Conservation (phyloP, 2,329 filamentous ascomycete species). For the Trichoderma simmonsii region DNA sequence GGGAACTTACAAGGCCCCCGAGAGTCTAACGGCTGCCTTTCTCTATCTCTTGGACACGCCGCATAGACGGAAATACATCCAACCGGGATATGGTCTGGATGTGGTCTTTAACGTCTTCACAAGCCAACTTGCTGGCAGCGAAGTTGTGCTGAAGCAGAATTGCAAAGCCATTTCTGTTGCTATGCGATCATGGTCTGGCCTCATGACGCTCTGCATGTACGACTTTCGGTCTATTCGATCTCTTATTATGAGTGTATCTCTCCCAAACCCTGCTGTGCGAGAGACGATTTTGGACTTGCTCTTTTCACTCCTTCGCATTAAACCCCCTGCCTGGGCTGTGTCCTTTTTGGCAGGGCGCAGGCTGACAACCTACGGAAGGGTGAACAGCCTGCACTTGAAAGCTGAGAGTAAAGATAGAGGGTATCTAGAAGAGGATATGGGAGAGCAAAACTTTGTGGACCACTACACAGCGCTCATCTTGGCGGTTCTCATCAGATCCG, state of each 20-base stretch:
- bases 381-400: slow-evolving; percentile 81
- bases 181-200: slow-evolving; percentile 88
- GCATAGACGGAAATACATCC: slow-evolving; percentile 73
- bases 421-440: slow-evolving; percentile 62
- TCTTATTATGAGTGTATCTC: slow-evolving; percentile 61
- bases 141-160: slow-evolving; percentile 72
- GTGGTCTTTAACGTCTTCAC: slow-evolving; percentile 90
- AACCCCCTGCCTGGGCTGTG: slow-evolving; percentile 86
- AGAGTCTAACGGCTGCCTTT: slow-evolving; percentile 83
- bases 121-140: slow-evolving; percentile 65
- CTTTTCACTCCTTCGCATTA: slow-evolving; percentile 78
- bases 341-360: slow-evolving; percentile 90
- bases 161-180: slow-evolving; percentile 89
- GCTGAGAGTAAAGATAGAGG: slow-evolving; percentile 49
- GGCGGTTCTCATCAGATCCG: slow-evolving; percentile 79
- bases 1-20: slow-evolving; percentile 86
- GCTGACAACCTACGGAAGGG: slow-evolving; percentile 93
- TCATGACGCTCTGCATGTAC: slow-evolving; percentile 85
- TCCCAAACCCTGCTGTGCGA: slow-evolving; percentile 54
- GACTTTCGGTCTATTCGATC: slow-evolving; percentile 82
- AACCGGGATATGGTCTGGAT: slow-evolving; percentile 85
- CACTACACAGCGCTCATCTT: slow-evolving; percentile 91
- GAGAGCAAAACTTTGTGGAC: slow-evolving; percentile 81
- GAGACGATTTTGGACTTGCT: slow-evolving; percentile 87
- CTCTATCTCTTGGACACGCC: slow-evolving; percentile 87